These are phyloP conservation scores for Sporisorium sorghi DNA, from an alignment of 1,284 basidiomycete genomes.

Conservation along the genomic window DNA sequence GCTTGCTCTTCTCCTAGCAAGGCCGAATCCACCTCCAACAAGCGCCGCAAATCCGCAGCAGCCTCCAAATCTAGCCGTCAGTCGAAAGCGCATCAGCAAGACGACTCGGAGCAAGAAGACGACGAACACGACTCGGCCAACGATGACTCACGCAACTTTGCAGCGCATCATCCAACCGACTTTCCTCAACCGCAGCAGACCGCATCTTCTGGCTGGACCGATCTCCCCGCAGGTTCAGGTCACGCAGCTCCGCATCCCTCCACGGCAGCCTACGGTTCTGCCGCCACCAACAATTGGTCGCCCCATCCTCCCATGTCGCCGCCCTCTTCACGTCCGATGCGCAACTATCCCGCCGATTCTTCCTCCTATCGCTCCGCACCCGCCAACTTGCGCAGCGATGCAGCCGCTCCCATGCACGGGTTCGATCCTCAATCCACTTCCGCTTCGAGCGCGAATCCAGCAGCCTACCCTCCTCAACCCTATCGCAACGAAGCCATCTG, in stretches of 20 bases:
- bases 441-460: neutral
- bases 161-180: conserved; percentile 6
- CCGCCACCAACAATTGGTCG: conserved; percentile 22
- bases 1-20: conserved; percentile 18
- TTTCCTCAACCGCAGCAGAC: conserved; percentile 6
- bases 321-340: conserved; percentile 11
- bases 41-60: conserved; percentile 20
- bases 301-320: conserved; percentile 29
- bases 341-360: conserved; percentile 7
- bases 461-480: conserved; percentile 7
- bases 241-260: neutral
- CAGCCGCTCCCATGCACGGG: neutral
- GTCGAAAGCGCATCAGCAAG: neutral
- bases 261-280: conserved; percentile 2
- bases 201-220: conserved; percentile 17
- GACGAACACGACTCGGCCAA: conserved; percentile 16
- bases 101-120: conserved; percentile 10
- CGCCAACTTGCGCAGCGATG: neutral
- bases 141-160: neutral
- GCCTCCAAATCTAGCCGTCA: conserved; percentile 14
- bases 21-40: conserved; percentile 7
- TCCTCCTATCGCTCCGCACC: conserved; percentile 7
- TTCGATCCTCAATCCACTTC: conserved; percentile 2
- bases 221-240: conserved; percentile 5
- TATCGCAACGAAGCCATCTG: conserved; percentile 29